phyloP scores from a whole-genome alignment of 1,284 basidiomycete species.

The Naganishia albida region DNA sequence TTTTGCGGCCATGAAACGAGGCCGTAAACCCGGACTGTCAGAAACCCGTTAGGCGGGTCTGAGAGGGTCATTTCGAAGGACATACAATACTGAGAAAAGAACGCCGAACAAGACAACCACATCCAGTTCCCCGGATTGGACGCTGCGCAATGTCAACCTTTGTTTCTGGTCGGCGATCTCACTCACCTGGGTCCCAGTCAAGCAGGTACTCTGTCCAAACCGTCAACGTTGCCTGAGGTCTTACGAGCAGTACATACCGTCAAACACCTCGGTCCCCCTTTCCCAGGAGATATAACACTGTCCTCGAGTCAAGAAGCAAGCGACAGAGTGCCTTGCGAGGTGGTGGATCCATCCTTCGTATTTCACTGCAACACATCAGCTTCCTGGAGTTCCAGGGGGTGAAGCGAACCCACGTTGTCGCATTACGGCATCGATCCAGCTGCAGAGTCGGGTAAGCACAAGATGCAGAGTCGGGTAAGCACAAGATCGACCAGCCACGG shows the following conservation, averaged over 20 bases:
- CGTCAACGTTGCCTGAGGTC: background rate
- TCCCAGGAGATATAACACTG: constrained; percentile 63
- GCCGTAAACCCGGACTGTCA: constrained; percentile 53
- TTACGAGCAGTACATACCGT: constrained; percentile 43
- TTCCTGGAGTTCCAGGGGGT: constrained; percentile 33
- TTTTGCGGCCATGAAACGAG: constrained; percentile 55
- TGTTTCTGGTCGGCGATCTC: background rate
- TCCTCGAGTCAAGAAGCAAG: constrained; percentile 60
- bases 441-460: constrained; percentile 2
- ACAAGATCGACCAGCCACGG: background rate
- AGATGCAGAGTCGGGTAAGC: background rate
- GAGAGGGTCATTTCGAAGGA: constrained; percentile 7
- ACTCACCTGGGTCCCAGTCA: constrained; percentile 54
- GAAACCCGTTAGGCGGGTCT: background rate
- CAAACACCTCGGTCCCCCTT: constrained; percentile 60
- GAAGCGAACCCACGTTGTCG: constrained; percentile 46
- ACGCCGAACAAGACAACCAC: constrained; percentile 58
- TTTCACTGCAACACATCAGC: constrained; percentile 33
- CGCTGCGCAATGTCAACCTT: constrained; percentile 12
- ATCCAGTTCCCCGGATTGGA: constrained; percentile 57
- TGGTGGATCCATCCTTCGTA: constrained; percentile 59
- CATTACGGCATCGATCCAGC: constrained; percentile 57
- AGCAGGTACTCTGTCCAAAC: constrained; percentile 47
- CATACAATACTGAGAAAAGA: constrained; percentile 53
- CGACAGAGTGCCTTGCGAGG: constrained; percentile 59